Conservation (phyloP, 257 asterid genomes). For the Penstemon davidsonii region DNA sequence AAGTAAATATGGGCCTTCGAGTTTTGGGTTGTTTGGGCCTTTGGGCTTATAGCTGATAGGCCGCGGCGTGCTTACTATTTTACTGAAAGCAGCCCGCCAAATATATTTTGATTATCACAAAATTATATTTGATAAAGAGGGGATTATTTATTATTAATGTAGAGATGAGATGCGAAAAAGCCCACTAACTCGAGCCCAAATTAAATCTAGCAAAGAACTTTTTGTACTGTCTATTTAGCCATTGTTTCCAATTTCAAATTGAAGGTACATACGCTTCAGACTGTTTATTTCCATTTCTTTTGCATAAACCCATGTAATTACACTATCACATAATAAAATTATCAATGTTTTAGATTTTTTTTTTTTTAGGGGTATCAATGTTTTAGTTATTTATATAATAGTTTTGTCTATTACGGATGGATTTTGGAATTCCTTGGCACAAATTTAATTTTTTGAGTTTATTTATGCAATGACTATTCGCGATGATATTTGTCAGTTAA, state of each 20-base stretch:
- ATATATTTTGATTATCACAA: constrained; percentile 9
- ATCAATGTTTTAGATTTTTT: not conserved
- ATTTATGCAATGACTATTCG: too few species aligned
- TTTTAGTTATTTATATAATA: not conserved
- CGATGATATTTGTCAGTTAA: too few species aligned
- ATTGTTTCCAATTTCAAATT: constrained; percentile 6
- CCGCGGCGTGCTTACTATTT: constrained; percentile 72
- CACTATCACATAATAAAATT: not conserved
- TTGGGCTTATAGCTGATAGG: constrained; percentile 33
- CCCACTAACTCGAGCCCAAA: constrained; percentile 5
- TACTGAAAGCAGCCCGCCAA: constrained; percentile 76
- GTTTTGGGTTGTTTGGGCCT: constrained; percentile 30
- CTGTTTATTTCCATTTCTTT: not conserved
- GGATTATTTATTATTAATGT: not conserved
- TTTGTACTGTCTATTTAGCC: constrained; percentile 19
- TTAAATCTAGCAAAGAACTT: not conserved
- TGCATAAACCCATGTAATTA: not conserved
- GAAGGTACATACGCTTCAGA: not conserved
- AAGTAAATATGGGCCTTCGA: constrained; percentile 13
- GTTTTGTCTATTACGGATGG: not conserved
- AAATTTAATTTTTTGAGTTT: too few species aligned
- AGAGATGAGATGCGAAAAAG: constrained; percentile 1
- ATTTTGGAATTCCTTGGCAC: not conserved
- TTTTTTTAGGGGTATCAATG: not conserved
- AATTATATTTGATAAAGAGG: not conserved